Conservation (phyloP, 2,329 filamentous ascomycete species). For the Exserohilum turcica region DNA sequence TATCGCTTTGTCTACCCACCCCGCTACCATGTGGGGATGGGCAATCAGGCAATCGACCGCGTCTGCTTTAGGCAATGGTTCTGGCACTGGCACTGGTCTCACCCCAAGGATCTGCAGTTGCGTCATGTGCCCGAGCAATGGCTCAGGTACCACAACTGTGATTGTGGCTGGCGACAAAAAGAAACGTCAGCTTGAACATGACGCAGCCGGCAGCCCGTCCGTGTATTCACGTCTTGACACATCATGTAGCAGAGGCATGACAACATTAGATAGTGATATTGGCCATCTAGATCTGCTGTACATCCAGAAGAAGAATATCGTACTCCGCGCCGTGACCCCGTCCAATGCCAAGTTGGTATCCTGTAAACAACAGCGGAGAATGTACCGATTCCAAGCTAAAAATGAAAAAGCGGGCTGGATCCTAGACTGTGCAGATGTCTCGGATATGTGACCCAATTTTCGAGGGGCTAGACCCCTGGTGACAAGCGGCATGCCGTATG, state of each 20-base stretch:
- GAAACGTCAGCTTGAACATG: slow-evolving; percentile 3
- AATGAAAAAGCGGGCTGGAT: slow-evolving; percentile 24
- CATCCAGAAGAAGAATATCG: slow-evolving; percentile 23
- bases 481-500: slow-evolving; percentile 6
- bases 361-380: slow-evolving; percentile 22
- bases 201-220: neutral
- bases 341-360: slow-evolving; percentile 29
- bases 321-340: slow-evolving; percentile 21
- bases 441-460: slow-evolving; percentile 25
- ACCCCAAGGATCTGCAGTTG: slow-evolving; percentile 10
- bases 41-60: slow-evolving; percentile 3
- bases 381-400: slow-evolving; percentile 21
- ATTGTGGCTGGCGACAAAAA: neutral
- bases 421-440: slow-evolving; percentile 24
- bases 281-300: slow-evolving; percentile 24
- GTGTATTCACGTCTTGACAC: neutral
- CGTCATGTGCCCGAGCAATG: slow-evolving; percentile 12
- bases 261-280: slow-evolving; percentile 25
- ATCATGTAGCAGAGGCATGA: slow-evolving; percentile 5
- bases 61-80: slow-evolving; percentile 5
- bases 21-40: slow-evolving; percentile 18
- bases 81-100: slow-evolving; percentile 4
- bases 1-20: slow-evolving; percentile 11
- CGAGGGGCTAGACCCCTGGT: slow-evolving; percentile 10
- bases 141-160: neutral